Conservation (phyloP, 23 red algal genomes). For the Cyanidiococcus yangmingshanensis region DNA sequence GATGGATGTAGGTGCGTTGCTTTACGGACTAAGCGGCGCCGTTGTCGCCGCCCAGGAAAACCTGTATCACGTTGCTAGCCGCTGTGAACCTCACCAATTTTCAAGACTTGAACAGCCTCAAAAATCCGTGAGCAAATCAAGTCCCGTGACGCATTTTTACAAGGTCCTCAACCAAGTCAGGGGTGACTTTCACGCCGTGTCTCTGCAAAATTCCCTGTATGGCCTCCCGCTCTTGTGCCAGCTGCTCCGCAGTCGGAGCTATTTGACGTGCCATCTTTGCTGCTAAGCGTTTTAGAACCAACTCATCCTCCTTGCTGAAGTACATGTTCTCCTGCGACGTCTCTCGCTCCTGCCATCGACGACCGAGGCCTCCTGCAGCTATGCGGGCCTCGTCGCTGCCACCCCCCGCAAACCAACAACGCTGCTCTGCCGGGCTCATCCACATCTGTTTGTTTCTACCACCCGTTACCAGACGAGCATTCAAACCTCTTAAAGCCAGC, state of each 20-base stretch:
- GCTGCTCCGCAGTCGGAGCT: slow-evolving; percentile 9
- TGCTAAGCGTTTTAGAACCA: slow-evolving; percentile 1
- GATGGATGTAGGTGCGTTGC: too few species aligned
- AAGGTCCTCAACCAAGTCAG: slow-evolving; percentile 3
- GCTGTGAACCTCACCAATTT: too few species aligned
- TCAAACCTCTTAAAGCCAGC: too few species aligned
- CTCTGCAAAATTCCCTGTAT: background rate
- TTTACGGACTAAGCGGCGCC: too few species aligned
- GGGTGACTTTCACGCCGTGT: background rate
- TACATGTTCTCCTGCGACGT: slow-evolving; percentile 20
- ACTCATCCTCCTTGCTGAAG: slow-evolving; percentile 13
- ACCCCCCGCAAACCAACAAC: too few species aligned
- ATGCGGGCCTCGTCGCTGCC: slow-evolving; percentile 13
- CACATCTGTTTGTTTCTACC: too few species aligned
- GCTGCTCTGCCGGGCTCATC: too few species aligned
- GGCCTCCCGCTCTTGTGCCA: background rate
- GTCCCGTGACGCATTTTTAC: background rate
- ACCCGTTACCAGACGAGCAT: too few species aligned
- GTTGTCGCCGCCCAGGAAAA: too few species aligned
- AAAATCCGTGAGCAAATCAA: too few species aligned
- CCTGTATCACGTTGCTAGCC: too few species aligned
- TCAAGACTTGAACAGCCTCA: too few species aligned
- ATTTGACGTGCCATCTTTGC: slow-evolving; percentile 4
- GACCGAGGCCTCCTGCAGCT: background rate
- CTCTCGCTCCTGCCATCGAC: slow-evolving; percentile 15